Evolutionary conservation across 2,329 filamentous ascomycete genomes (phyloP), one percentile per base, ranked within the genome.

Genomic region (Aspergillus sp.): DNA sequence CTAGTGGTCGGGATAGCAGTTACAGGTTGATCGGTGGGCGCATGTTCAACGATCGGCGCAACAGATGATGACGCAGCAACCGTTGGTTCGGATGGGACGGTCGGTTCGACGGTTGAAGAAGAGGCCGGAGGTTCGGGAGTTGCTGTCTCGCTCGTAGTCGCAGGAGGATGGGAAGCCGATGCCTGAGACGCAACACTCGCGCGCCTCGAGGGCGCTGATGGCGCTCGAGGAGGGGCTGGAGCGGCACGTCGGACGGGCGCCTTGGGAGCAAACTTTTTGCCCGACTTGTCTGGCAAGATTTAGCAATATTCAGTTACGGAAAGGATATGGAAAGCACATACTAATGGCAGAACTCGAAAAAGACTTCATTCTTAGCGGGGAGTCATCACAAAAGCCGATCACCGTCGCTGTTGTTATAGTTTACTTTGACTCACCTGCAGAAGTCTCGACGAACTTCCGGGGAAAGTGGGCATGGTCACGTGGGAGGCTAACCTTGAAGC

Each of bases 251-350:
- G 84, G 63, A 81, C 79, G 35, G 84, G 84, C 63, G 84, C 84
- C 77, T 89, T 91, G 45, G 88, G 88, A 71, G 89, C 89, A 77
- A 91, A 90, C 75, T 90, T 89, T 77, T 90, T 90, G 73, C 88
- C 82, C 77, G 88, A 88, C 80, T 89, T 88, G 65, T 76, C 80
- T 76, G 57, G 8, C 60, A 39, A 52, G 51, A 53, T 27, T 55
- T 35, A 55, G 47, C 25, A 27, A 47, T 2, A 19, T 31, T 21
- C 49, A 14, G 39, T 11, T 9, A 31, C 27, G 35, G 31, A 39
- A 52, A 56, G 31, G 37, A 27, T 19, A 35, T 19, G 19, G 33
- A 31, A 41, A 52, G 31, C 15, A 70, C 75, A 66, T 71, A 80
- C 79, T 81, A 61, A 84, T 82, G 43, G 78, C 81, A 55, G 82